Evolutionary conservation across 2,329 filamentous ascomycete genomes (phyloP), one percentile per base, ranked within the genome.

Genomic region (Aspergillus pseudonomiae): DNA sequence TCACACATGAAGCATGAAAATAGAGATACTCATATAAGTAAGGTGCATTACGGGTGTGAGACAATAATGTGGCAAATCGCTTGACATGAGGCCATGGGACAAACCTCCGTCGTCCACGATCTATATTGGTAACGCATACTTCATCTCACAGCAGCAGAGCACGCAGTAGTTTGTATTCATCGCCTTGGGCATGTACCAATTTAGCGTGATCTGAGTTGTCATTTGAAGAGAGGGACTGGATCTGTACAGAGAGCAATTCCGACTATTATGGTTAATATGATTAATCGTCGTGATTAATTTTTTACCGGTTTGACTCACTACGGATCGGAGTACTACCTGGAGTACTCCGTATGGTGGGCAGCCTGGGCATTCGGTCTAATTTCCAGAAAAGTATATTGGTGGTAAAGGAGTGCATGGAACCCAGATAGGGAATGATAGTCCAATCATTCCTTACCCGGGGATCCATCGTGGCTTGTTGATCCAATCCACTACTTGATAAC

Each of bases 381-480:
- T 52, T 52, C 48, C 48, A 52, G 48, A 34, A 52, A 48, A 52
- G 48, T 21, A 34, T 52, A 52, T 52, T 32, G 14, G 48, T 52
- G 28, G 28, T 19, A 21, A 34, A n/a, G 16, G 28, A 32, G 16
- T 52, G 28, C 28, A 52, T n/a, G 19, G 48, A 34, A 52, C 34
- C 48, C 28, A 52, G 48, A 32, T 34, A 52, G 48, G 48, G 48
- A 52, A 52, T 52, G 48, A 52, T 52, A 34, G 48, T 32, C 48
- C 28, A 52, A 32, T 52, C 16, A 52, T 52, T 52, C 28, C 48
- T 34, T 16, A 16, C 56, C 41, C 55, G 65, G 61, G 63, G 63
- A 67, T 65, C 61, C 39, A 61, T 61, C 61, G 63, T 67, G 63
- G 63, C 63, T 58, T 65, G 64, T 65, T 63, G 63, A 65, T 65